These are phyloP conservation scores for Tulasnella calospora DNA, from an alignment of 768 basidiomycete species.

Conservation along the genomic window DNA sequence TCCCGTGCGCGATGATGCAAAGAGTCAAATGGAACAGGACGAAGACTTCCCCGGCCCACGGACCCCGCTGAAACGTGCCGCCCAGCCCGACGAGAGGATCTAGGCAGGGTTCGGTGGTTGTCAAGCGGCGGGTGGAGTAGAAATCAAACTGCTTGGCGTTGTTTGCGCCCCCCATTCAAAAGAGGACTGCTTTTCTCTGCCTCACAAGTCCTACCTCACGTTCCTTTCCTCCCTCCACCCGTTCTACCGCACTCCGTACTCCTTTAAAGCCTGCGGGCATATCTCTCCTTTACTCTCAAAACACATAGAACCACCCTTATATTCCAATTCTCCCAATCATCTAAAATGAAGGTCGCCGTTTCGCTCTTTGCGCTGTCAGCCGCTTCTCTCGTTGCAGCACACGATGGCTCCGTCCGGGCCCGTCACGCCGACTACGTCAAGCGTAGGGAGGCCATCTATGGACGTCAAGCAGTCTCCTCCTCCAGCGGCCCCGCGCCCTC, in stretches of 20 bases:
- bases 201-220: not conserved
- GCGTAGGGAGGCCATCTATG: conserved; percentile 34
- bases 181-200: not conserved
- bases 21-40: not conserved
- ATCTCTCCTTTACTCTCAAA: not conserved
- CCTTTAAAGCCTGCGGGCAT: not conserved
- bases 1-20: not conserved
- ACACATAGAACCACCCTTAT: not conserved
- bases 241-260: not conserved
- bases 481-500: not conserved
- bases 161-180: not conserved
- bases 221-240: not conserved
- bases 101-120: conserved; percentile 9
- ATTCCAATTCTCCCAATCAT: conserved; percentile 28
- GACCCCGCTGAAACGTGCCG: conserved; percentile 4
- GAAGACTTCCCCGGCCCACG: not conserved
- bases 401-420: conserved; percentile 39
- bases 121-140: not conserved
- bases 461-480: conserved; percentile 37
- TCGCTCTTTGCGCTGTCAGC: conserved; percentile 45
- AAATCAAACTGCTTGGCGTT: not conserved
- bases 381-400: conserved; percentile 37
- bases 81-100: not conserved
- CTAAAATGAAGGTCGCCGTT: conserved; percentile 44
- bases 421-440: conserved; percentile 34